These are phyloP conservation scores for Beta corolliflora DNA, from an alignment of 179 eudicot species.

Conservation along the genomic window DNA sequence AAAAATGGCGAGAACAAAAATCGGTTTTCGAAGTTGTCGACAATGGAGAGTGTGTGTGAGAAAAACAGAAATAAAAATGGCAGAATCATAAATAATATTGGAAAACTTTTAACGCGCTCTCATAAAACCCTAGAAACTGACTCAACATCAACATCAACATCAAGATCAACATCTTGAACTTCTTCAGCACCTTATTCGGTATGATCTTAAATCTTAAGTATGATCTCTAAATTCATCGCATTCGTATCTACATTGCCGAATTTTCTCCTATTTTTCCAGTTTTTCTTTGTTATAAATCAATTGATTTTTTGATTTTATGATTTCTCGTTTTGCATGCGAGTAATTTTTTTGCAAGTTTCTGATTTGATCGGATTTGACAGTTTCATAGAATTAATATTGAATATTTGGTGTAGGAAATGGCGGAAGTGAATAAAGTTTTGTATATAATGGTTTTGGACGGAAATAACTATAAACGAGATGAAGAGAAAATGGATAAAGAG, in stretches of 20 bases:
- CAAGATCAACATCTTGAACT: not conserved
- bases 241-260: constrained; percentile 2
- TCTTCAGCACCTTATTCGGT: constrained; percentile 9
- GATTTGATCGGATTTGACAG: not conserved
- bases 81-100: no score
- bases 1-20: constrained; percentile 2
- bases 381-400: not conserved
- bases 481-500: constrained; percentile 36
- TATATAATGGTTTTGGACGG: constrained; percentile 81
- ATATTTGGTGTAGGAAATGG: constrained; percentile 38
- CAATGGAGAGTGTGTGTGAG: not conserved
- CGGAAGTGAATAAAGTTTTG: constrained; percentile 62
- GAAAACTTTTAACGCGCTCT: not conserved
- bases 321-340: not conserved
- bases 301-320: not conserved
- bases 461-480: constrained; percentile 35
- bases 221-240: not conserved
- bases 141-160: not conserved
- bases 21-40: not conserved
- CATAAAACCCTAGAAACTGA: not conserved
- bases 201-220: not conserved
- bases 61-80: no score
- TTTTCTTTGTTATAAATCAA: not conserved
- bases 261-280: not conserved
- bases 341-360: not conserved